Evolutionary conservation across 176 grass and related monocot genomes (phyloP), one percentile per base, ranked within the genome.

Genomic region (Carex cristatella): DNA sequence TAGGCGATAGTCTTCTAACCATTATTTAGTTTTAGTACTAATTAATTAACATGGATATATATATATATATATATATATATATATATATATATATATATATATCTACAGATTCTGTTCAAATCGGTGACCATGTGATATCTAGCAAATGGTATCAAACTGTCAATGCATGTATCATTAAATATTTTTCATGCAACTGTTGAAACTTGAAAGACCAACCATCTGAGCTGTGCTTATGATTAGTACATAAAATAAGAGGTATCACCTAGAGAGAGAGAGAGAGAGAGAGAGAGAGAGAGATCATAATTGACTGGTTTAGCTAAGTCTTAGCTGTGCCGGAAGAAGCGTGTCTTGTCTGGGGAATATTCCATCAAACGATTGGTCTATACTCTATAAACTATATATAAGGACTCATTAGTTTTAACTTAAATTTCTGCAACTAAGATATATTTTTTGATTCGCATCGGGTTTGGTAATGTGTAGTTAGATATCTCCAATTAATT

Each of bases 341-440:
- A 91, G 80, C 88, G 85, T 87, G 93, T 86, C 89, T 44, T 89
- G 90, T 89, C 93, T 71, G 85, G 12, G 56, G 51, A 83, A 83
- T 83, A 78, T 78, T 78, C 46, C 46, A 51, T 51, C 71, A 75
- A 54, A 75, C 46, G 10, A 75, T 75, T 75, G 48, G 70, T 28
- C 44, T 38, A 54, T 54, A 23, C 23, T 23, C 23, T 1, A 35
- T 35, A 1, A 51, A 75, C 44, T 54, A 13, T 28, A 54, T 54
- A 13, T 14, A 54, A 54, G 42, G 46, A 55, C 53, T 76, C 23
- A 76, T 31, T 53, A 42, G 15, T 37, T 61, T 61, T 61, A 58
- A 15, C 78, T 62, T 32, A 54, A 83, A 69, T 66, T 49, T 83
- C 81, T 83, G 81, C 63, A 69, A 66, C 61, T 83, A 83, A 83